A percentile compares a stretch with the other conserved stretches of the same genome.
These are phyloP conservation scores for Ascosphaera apis DNA, from an alignment of 2,329 filamentous ascomycete species.

Conservation along the genomic window DNA sequence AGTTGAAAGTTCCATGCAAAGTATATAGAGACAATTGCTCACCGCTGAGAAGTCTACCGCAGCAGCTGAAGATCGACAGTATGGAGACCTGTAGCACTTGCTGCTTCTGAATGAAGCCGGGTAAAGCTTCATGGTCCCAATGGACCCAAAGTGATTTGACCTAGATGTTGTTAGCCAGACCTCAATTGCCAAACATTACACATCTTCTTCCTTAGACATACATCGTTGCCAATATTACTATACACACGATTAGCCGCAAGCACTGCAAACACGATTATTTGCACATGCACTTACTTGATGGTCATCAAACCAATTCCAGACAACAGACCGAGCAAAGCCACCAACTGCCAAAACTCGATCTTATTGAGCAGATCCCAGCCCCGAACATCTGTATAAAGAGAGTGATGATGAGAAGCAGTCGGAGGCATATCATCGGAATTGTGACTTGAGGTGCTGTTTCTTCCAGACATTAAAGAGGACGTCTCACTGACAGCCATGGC, in stretches of 20 bases:
- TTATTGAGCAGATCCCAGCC: slow-evolving; percentile 50
- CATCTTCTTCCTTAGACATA: slow-evolving; percentile 13
- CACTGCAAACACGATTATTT: neutral
- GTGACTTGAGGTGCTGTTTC: no score
- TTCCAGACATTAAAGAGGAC: no score
- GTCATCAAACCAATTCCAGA: slow-evolving; percentile 94
- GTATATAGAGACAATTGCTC: no score
- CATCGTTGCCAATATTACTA: slow-evolving; percentile 86
- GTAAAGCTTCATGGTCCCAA: slow-evolving; percentile 49
- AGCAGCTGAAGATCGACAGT: slow-evolving; percentile 70
- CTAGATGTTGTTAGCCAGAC: slow-evolving; percentile 10
- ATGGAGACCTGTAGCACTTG: slow-evolving; percentile 89
- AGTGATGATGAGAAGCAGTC: slow-evolving; percentile 45
- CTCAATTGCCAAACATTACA: neutral
- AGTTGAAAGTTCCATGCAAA: no score
- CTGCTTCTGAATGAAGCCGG: slow-evolving; percentile 52
- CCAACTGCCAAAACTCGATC: slow-evolving; percentile 77
- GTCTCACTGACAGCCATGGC: no score
- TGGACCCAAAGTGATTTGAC: slow-evolving; percentile 67
- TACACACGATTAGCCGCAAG: slow-evolving; percentile 10
- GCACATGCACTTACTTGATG: slow-evolving; percentile 56
- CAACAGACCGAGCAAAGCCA: slow-evolving; percentile 67
- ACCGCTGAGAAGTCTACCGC: slow-evolving; percentile 59
- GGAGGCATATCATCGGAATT: slow-evolving; percentile 26
- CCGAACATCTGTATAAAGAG: slow-evolving; percentile 73